Percentiles rank a stretch among this genome's conserved stretches.
Conservation (phyloP, 495 filamentous ascomycete species). For the Friedmanniomyces simplex region DNA sequence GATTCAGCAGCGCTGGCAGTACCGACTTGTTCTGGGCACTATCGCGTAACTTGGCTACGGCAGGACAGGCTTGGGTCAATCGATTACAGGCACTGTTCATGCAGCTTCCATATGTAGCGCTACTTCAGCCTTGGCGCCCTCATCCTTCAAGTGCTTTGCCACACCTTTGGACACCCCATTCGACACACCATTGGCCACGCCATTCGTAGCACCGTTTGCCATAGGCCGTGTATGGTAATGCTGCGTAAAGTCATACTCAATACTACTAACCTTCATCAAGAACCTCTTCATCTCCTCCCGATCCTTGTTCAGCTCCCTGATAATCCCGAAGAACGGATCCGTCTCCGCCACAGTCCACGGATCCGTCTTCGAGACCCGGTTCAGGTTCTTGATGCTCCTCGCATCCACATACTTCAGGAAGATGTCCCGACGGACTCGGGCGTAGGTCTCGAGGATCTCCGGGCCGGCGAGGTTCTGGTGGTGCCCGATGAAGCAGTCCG, state of each 20-base stretch:
- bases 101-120: background rate
- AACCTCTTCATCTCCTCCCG: constrained; percentile 7
- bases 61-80: too few relatives aligned
- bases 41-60: too few relatives aligned
- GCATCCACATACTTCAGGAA: constrained; percentile 23
- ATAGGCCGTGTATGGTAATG: background rate
- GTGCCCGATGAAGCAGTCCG: constrained; percentile 19
- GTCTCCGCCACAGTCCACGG: constrained; percentile 17
- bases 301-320: constrained; percentile 17
- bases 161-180: background rate
- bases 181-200: background rate
- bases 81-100: background rate
- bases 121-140: background rate
- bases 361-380: constrained; percentile 13
- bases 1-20: too few relatives aligned
- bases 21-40: too few relatives aligned
- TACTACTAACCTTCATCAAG: constrained; percentile 8
- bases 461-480: constrained; percentile 6
- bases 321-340: constrained; percentile 15
- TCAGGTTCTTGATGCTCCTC: constrained; percentile 13
- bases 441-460: constrained; percentile 20
- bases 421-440: constrained; percentile 18
- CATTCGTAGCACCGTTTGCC: background rate
- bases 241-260: constrained; percentile 13
- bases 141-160: too few relatives aligned